phyloP scores from a whole-genome alignment of 192 early-diverging fungal genomes.

The Haplosporangium gracile region DNA sequence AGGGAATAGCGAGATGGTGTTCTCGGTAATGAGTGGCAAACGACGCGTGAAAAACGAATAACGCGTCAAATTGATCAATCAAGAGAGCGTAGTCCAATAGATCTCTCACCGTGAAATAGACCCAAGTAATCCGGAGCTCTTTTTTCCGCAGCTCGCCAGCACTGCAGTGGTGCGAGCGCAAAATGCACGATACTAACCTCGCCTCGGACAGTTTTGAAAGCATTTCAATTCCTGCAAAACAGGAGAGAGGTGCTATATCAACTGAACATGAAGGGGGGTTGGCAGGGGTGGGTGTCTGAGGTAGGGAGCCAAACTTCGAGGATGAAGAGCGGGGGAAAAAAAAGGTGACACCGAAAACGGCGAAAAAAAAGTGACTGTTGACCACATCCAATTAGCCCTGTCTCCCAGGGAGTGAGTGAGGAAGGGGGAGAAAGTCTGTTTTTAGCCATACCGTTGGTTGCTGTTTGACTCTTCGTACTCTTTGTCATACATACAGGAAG shows the following conservation, averaged over 20 bases:
- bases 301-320: neutral
- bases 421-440: neutral
- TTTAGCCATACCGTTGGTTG: neutral
- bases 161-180: neutral
- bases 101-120: neutral
- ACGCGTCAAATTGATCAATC: neutral
- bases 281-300: neutral
- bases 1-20: neutral
- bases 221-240: neutral
- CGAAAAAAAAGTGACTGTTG: neutral
- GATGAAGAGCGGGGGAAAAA: neutral
- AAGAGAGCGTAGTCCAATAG: neutral
- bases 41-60: neutral
- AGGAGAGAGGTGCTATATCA: neutral
- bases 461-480: neutral
- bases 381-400: conserved; percentile 1
- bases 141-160: neutral
- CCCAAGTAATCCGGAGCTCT: no score
- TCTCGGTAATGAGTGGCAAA: neutral
- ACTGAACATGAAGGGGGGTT: neutral
- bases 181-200: neutral
- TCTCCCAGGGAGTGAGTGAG: neutral
- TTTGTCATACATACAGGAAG: neutral
- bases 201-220: neutral
- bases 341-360: neutral